Percentiles rank a stretch among this genome's conserved stretches.
phyloP scores from a whole-genome alignment of 176 grass and related monocot species.

The Ananas comosus region DNA sequence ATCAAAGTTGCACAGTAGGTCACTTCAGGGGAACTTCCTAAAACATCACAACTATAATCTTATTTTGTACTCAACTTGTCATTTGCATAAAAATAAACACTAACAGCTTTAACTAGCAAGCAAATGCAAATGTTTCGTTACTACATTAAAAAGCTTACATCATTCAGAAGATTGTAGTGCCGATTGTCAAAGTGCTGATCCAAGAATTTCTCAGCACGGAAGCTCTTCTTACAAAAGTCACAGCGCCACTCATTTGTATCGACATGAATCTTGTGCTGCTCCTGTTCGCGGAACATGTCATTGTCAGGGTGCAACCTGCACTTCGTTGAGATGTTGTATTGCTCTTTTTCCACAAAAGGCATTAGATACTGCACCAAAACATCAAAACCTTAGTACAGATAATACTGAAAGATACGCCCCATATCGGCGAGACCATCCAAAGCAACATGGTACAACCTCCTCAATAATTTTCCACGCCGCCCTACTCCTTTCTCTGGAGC shows the following conservation, averaged over 20 bases:
- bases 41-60: too few relatives aligned
- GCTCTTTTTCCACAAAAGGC: slow-evolving; percentile 86
- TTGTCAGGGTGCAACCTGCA: slow-evolving; percentile 71
- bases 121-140: background rate
- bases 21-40: background rate
- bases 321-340: slow-evolving; percentile 66
- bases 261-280: slow-evolving; percentile 79
- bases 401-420: background rate
- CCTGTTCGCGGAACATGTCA: slow-evolving; percentile 93
- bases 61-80: too few relatives aligned
- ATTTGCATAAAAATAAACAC: background rate
- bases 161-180: slow-evolving; percentile 62
- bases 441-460: slow-evolving; percentile 44
- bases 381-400: slow-evolving; percentile 8
- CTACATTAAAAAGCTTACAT: slow-evolving; percentile 37
- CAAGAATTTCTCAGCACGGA: slow-evolving; percentile 90
- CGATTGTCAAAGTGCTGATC: slow-evolving; percentile 95
- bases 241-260: slow-evolving; percentile 92
- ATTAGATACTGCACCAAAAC: slow-evolving; percentile 69
- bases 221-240: slow-evolving; percentile 89
- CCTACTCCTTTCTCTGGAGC: slow-evolving; percentile 88
- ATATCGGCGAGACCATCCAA: background rate
- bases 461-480: slow-evolving; percentile 79
- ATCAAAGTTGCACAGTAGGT: too few relatives aligned
- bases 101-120: background rate